Percentiles rank a stretch among this genome's conserved stretches.
These are phyloP conservation scores for Paspalum vaginatum DNA, from an alignment of 176 grass and related monocot species.

Conservation along the genomic window DNA sequence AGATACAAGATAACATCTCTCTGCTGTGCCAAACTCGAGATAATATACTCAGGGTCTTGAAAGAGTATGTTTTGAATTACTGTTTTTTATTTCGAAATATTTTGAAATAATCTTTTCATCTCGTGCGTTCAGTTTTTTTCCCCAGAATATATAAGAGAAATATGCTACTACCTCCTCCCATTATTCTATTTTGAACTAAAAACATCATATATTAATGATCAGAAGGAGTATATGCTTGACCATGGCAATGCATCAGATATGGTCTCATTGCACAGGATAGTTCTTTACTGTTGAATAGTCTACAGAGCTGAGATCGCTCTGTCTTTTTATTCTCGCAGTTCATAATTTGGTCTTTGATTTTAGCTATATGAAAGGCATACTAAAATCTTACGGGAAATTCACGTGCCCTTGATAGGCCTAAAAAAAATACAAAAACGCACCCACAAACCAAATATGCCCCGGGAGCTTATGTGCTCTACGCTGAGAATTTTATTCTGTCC, in stretches of 20 bases:
- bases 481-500: background rate
- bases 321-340: background rate
- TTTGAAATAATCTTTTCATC: background rate
- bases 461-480: background rate
- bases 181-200: no score
- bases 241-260: background rate
- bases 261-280: background rate
- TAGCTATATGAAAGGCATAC: background rate
- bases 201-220: no score
- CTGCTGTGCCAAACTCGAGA: constrained; percentile 83
- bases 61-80: constrained; percentile 70
- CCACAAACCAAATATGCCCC: background rate
- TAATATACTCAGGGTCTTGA: constrained; percentile 80
- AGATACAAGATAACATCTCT: constrained; percentile 88
- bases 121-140: background rate
- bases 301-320: background rate
- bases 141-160: background rate
- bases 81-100: constrained; percentile 26
- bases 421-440: background rate
- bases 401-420: background rate
- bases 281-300: background rate
- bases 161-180: background rate
- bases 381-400: background rate
- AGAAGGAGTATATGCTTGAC: no score
- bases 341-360: background rate